Evolutionary conservation across 306 rosid genomes (phyloP).

Genomic region (Pyrus pyrifolia): DNA sequence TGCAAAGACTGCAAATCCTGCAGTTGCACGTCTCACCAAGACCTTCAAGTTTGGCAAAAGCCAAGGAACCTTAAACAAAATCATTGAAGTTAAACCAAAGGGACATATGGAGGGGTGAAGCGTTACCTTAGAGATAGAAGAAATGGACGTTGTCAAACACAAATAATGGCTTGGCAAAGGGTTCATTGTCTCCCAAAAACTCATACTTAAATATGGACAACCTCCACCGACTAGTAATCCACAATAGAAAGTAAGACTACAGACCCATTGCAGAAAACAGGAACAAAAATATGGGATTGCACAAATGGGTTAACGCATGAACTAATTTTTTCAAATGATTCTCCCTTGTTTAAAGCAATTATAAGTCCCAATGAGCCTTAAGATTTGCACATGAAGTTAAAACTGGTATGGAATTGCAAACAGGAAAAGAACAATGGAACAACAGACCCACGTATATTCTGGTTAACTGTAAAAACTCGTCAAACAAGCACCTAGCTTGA

Average conservation of each 20-base stretch:
- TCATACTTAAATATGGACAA: not conserved
- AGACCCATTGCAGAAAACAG: not conserved
- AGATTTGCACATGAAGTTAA: not conserved
- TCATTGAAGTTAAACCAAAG: conserved; percentile 50
- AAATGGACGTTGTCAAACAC: conserved; percentile 14
- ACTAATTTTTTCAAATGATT: not conserved
- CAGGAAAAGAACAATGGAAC: not conserved
- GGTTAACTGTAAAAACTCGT: not conserved
- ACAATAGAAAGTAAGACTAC: not conserved
- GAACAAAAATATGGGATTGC: not conserved
- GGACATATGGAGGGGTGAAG: conserved; percentile 27
- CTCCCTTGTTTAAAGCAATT: not conserved
- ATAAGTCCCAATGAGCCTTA: not conserved
- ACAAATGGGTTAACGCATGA: not conserved
- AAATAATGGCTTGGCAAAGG: conserved; percentile 11
- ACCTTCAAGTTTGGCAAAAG: conserved; percentile 53
- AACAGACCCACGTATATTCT: not conserved
- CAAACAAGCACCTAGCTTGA: not conserved
- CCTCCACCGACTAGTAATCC: not conserved
- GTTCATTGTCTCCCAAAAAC: not conserved
- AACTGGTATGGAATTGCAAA: not conserved
- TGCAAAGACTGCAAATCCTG: conserved; percentile 55
- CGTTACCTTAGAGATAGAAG: conserved; percentile 16
- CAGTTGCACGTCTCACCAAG: conserved; percentile 51
- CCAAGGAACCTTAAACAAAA: conserved; percentile 54